Evolutionary conservation across 192 early-diverging fungal species (phyloP), one percentile per base, ranked within the genome.

Genomic region (Endogone sp.): DNA sequence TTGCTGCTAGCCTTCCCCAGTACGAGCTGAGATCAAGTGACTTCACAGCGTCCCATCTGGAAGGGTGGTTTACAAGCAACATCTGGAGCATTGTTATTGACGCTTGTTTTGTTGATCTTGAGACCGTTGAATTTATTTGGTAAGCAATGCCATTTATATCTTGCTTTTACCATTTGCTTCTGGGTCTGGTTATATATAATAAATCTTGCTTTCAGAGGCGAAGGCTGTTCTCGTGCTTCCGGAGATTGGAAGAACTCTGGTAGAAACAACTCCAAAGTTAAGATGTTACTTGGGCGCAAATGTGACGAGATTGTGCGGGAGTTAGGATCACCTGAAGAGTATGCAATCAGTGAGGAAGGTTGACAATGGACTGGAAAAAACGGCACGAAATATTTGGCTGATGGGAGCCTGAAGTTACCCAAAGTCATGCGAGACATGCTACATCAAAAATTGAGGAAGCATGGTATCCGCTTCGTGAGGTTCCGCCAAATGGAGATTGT

Each of bases 61-160:
- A 69, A 32, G 67, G 58, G 44, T 69, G 31, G 67, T 69, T 64
- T 24, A 11, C 60, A 22, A 69, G 60, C 22, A 69, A 69, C 30
- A 62, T 69, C 30, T 69, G 67, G 67, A 69, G 67, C 60, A 44
- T 69, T 66, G 54, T 64, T 20, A 16, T 69, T 11, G 60, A 69
- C n/a, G 24, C 60, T 25, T 69, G 67, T 31, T 22, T 69, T 24
- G 30, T 69, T 20, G 67, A 69, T 69, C 6, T 69, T 0, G 60
- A 69, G 60, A 22, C 26, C 0, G 21, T 69, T 30, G 60, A 69
- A 62, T 69, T 69, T 69, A 44, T 69, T n/a, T 57, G 60, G 54
- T 66, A 22, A 66, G 44, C 63, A 64, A 26, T 64, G n/a, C 37
- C 1, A 32, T 64, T 67, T 27, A 30, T 24, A 3, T 29, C 1